These are phyloP conservation scores for Actinomortierella wolfii DNA, from an alignment of 371 early-diverging fungal genomes.

Conservation along the genomic window DNA sequence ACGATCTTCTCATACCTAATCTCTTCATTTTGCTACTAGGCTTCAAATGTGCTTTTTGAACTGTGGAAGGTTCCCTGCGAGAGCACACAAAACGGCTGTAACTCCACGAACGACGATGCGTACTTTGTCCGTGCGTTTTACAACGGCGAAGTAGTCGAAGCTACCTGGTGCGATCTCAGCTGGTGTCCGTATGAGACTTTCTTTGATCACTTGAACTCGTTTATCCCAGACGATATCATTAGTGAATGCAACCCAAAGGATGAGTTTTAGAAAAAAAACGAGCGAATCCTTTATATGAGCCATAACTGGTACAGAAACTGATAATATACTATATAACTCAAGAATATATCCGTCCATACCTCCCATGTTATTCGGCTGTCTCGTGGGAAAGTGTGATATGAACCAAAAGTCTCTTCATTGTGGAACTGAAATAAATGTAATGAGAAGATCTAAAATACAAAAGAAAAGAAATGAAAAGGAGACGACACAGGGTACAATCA, in stretches of 20 bases:
- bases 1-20: background rate
- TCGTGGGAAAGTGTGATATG: too few relatives aligned
- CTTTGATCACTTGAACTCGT: conserved; percentile 39
- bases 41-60: conserved; percentile 60
- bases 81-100: conserved; percentile 1
- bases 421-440: too few relatives aligned
- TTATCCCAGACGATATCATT: conserved; percentile 40
- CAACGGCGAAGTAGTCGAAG: conserved; percentile 51
- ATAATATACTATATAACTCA: too few relatives aligned
- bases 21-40: conserved; percentile 12
- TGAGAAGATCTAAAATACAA: too few relatives aligned
- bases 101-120: conserved; percentile 12
- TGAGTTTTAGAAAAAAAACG: too few relatives aligned
- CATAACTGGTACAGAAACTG: too few relatives aligned
- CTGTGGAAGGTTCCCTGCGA: conserved; percentile 50
- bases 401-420: too few relatives aligned
- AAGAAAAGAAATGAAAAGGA: too few relatives aligned
- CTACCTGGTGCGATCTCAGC: conserved; percentile 57
- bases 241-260: conserved; percentile 22
- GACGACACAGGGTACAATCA: too few relatives aligned
- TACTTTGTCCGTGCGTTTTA: conserved; percentile 57
- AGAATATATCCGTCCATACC: too few relatives aligned
- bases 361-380: too few relatives aligned
- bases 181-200: conserved; percentile 54
- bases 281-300: too few relatives aligned